phyloP scores from a whole-genome alignment of 768 basidiomycete species.

The Flagelloscypha sp. region DNA sequence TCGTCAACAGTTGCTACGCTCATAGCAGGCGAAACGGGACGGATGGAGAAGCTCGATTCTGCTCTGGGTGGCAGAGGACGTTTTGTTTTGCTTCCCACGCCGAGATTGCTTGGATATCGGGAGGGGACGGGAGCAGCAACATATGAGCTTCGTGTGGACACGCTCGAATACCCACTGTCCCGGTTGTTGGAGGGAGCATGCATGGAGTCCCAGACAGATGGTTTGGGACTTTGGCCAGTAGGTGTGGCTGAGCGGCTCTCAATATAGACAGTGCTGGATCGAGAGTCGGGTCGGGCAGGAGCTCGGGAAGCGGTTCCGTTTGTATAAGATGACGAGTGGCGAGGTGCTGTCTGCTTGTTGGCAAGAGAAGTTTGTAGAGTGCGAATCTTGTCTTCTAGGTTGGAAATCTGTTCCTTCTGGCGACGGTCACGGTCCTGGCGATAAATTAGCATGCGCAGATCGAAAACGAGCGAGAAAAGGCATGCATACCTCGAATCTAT shows the following conservation, averaged over 20 bases:
- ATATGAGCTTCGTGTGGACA: slow-evolving; percentile 28
- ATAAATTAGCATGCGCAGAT: slow-evolving; percentile 3
- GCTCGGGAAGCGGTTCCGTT: slow-evolving; percentile 38
- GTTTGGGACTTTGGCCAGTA: slow-evolving; percentile 29
- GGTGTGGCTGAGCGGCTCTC: slow-evolving; percentile 46
- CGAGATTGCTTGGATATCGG: slow-evolving; percentile 1
- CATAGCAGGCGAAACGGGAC: slow-evolving; percentile 29
- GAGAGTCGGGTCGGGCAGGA: slow-evolving; percentile 64
- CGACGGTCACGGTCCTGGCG: slow-evolving; percentile 63
- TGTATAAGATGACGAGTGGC: too few relatives aligned
- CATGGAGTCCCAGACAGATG: slow-evolving; percentile 73
- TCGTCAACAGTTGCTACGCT: slow-evolving; percentile 61
- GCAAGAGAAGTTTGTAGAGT: slow-evolving; percentile 53
- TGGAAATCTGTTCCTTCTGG: slow-evolving; percentile 56
- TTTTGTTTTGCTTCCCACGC: slow-evolving; percentile 15
- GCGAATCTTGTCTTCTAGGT: slow-evolving; percentile 51
- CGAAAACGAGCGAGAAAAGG: not conserved
- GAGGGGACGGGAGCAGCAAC: slow-evolving; percentile 14
- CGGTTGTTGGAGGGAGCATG: slow-evolving; percentile 33
- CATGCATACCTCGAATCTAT: slow-evolving; percentile 52
- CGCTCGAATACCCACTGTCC: slow-evolving; percentile 22
- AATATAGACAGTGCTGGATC: slow-evolving; percentile 55
- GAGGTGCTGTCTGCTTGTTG: slow-evolving; percentile 32
- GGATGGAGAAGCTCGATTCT: slow-evolving; percentile 24
- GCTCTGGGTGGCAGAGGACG: slow-evolving; percentile 13